Evolutionary conservation across 768 basidiomycete genomes (phyloP), one percentile per base, ranked within the genome.

Genomic region (Russula virescens): DNA sequence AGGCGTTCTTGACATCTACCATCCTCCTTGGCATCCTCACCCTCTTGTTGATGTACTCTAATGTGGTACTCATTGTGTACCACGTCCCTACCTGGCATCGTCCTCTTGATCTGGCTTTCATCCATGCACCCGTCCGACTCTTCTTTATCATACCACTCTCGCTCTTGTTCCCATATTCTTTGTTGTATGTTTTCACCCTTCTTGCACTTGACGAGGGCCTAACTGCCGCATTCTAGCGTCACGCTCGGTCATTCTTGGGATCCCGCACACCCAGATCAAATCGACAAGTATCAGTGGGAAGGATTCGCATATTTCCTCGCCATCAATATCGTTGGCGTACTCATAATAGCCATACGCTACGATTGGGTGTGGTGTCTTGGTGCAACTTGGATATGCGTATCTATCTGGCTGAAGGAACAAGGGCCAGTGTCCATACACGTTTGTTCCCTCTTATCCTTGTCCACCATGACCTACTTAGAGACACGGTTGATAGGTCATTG

Each of bases 41-140:
- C 2, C 73, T 91, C 55, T 71, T 89, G 48, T 77, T 97, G 1
- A 68, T 91, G 10, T 94, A 91, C 66, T 86, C 91, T 58, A 93
- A 94, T 70, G 69, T 93, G 50, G 85, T 84, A 0, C 79, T 96
- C 7, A 76, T 94, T 47, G 75, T 87, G 18, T 92, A 94, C 69
- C 88, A 88, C 51, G 73, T 79, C 0, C 87, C 88, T 0, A 80
- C 76, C 0, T 75, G 75, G 25, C 71, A 75, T 34, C 62, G 85
- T 1, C 91, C 91, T 0, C 72, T 95, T 45, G 92, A 94, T 72
- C 84, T 83, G 38, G 79, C 86, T 0, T 85, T 95, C 66, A 90
- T 97, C 60, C 94, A 97, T 68, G 89, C 90, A 0, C 95, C 95
- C 0, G 77, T 96, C 57, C 80, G 90, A 3, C 85, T 92, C 62